Base-by-base conservation (phyloP, 1,284 basidiomycete species). In the Waitea zeae region DNA sequence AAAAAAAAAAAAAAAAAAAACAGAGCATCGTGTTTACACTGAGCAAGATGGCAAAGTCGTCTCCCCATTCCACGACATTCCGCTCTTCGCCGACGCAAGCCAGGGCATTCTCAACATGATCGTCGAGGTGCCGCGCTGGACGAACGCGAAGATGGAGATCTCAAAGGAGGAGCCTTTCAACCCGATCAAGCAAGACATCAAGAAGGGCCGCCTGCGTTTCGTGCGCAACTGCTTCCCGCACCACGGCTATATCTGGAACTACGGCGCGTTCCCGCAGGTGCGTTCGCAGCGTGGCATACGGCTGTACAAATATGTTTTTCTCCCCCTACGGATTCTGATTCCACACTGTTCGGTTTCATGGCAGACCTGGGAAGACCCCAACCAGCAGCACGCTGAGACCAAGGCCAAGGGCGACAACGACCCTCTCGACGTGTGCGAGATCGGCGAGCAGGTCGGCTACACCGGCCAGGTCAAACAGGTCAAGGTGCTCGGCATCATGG, bases 161-260 rank as follows among this genome's bases (percentile, higher is more conserved):
- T 90, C 72, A 59, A 97, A 96, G 64, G 89, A 95, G 53, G 93
- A 98, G 58, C 41, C 72, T 20, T 89, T 98, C 74, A 99, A 99
- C 65, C 90, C 92, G 47, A 96, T 99, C 80, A 90, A 95, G 61
- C 95, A 99, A 66, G 90, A 95, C 56, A 78, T 82, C 55, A 95
- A 93, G 65, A 89, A 86, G 63, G 89, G 89, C 52, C 90, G 87
- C 58, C 65, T 98, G 56, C 84, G 95, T 49, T 98, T 72, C 59
- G 95, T 99, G 44, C 83, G 95, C 60, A 98, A 98, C 76, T 98
- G 92, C 62, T 99, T 99, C 83, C 95, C 90, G 47, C 93, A 97
- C 69, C 90, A 97, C 58, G 92, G 90, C 34, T 89, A 92, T 67
- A 89, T 95, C 66, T 92, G 88, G 89, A 95, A 95, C 70, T 95